Conservation (phyloP, 176 grass and related monocot genomes). For the Canna indica region DNA sequence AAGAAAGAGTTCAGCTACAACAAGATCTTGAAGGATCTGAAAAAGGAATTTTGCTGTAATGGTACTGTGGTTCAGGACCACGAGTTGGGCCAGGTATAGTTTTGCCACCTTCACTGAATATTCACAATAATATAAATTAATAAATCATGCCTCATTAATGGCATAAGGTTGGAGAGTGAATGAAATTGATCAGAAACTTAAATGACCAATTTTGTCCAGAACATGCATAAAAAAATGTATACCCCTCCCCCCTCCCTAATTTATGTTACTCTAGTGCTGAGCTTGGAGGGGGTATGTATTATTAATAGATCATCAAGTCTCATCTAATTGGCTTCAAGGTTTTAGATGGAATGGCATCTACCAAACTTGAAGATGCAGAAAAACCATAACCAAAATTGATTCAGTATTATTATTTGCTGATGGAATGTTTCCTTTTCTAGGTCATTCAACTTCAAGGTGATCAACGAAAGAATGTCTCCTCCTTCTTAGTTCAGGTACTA, state of each 20-base stretch:
- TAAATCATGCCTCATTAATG: neutral
- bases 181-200: too few relatives aligned
- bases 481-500: conserved; percentile 59
- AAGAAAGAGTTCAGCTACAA: conserved; percentile 70
- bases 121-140: neutral
- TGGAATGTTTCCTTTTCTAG: neutral
- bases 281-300: too few relatives aligned
- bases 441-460: conserved; percentile 75
- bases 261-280: too few relatives aligned
- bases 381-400: too few relatives aligned
- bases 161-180: neutral
- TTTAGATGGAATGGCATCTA: too few relatives aligned
- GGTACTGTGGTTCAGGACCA: conserved; percentile 67
- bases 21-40: conserved; percentile 83
- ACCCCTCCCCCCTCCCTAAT: too few relatives aligned
- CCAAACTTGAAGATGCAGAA: too few relatives aligned
- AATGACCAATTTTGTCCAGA: too few relatives aligned
- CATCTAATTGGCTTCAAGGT: too few relatives aligned
- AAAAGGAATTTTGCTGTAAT: conserved; percentile 82
- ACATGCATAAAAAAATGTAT: too few relatives aligned
- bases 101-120: too few relatives aligned
- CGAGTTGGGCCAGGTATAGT: conserved; percentile 48
- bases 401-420: neutral
- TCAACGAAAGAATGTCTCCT: conserved; percentile 71
- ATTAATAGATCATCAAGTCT: neutral